These are phyloP conservation scores for Oryza officinalis DNA, from an alignment of 176 grass and related monocot genomes.

Conservation along the genomic window DNA sequence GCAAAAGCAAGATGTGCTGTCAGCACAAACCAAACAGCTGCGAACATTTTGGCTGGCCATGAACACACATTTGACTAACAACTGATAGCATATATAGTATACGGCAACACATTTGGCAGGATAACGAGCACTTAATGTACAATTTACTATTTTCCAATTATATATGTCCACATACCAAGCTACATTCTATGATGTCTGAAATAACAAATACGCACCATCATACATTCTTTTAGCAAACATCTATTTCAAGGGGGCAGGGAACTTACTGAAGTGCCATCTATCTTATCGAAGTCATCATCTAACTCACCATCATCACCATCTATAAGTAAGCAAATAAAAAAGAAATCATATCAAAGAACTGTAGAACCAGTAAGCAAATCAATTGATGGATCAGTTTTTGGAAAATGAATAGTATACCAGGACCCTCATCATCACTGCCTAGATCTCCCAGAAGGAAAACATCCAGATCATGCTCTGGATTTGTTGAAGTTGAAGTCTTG, in stretches of 20 bases:
- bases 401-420: constrained; percentile 48
- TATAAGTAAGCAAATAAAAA: constrained; percentile 46
- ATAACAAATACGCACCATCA: neutral
- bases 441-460: constrained; percentile 94
- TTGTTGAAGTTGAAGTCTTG: constrained; percentile 75
- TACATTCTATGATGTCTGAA: constrained; percentile 1
- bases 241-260: neutral
- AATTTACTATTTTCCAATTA: neutral
- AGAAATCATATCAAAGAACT: constrained; percentile 27
- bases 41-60: neutral
- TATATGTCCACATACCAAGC: neutral
- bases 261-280: constrained; percentile 74
- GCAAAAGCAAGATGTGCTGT: constrained; percentile 22
- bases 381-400: constrained; percentile 15
- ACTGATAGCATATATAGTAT: neutral
- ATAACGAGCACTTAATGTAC: neutral
- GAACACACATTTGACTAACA: neutral
- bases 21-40: constrained; percentile 29
- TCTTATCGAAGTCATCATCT: constrained; percentile 92
- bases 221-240: neutral
- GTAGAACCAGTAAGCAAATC: neutral
- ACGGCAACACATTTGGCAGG: neutral
- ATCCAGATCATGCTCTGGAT: constrained; percentile 83
- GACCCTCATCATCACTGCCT: constrained; percentile 83
- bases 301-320: constrained; percentile 70